Evolutionary conservation across 1,284 basidiomycete species (phyloP), one percentile per base, ranked within the genome.

Genomic region (Marasmius fiardii): DNA sequence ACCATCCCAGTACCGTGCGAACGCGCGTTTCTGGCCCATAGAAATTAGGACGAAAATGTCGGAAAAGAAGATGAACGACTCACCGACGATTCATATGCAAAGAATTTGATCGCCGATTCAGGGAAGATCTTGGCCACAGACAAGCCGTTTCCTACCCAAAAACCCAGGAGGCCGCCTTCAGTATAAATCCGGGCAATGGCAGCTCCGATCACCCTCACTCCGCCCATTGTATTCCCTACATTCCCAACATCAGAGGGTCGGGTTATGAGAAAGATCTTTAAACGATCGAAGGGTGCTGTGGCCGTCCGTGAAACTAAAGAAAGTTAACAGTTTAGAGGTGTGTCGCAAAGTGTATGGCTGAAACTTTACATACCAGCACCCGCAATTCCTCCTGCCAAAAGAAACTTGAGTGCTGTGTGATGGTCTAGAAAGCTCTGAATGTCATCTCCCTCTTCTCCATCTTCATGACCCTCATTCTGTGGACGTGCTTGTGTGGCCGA

Each of bases 31-130:
- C 83, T 94, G 62, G 57, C 53, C 54, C 55, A 45, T 60, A 63
- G 63, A 60, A 58, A 50, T 49, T 43, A 55, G 41, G 59, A 55
- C 53, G 43, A 43, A 61, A 31, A 20, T 53, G 54, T 31, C 57
- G 23, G 58, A 54, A 43, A 39, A 16, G 21, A 43, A 37, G 59
- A 57, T 56, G 54, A 55, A 60, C 55, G 37, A 83, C 85, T 71
- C 64, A 93, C 91, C 53, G 92, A 86, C 60, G 92, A 92, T 73
- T 99, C 97, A 71, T 98, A 99, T 6, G 91, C 74, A 64, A 97
- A 86, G 74, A 99, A 99, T 73, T 98, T 99, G 82, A 99, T 98
- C 18, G 97, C 97, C 43, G 91, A 95, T 76, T 98, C 95, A 31
- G 90, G 96, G 63, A 98, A 92, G 63, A 99, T 98, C 76, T 99